Base-by-base conservation (phyloP, 805 yeast species). In the Candida germanica region DNA sequence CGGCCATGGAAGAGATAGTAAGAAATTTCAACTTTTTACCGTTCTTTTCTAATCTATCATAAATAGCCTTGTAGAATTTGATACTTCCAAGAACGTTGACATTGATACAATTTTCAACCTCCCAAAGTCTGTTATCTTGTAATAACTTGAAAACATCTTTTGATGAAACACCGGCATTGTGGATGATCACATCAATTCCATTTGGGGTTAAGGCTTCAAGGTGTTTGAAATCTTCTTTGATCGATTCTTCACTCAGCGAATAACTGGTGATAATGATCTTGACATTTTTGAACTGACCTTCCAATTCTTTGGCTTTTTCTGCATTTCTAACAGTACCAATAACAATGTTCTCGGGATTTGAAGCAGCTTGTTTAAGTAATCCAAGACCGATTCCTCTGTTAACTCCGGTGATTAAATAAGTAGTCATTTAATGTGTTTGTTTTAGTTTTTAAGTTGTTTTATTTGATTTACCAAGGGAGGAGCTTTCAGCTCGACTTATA, bases 321-420 rank as follows among this genome's bases (percentile, higher is more conserved):
- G 48, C 29, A 46, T 54, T 15, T 26, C 56, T 29, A 9, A 45
- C 38, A 8, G 53, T 46, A 0, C 56, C 58, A 26, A 58, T 40
- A 11, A 60, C 57, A 3, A 30, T 18, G 30, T 46, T 51, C 10
- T 42, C 26, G 19, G 51, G 32, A 5, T 47, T 38, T 7, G 38
- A 35, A 25, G 51, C 42, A n/a, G 63, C 37, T 26, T 47, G 43
- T 26, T 53, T 51, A 5, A 49, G 54, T 9, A 66, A 45, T 1
- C 53, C 52, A 12, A 54, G 51, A 5, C 74, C 73, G 25, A 67
- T 59, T 4, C 73, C 72, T 33, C 69, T 52, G 10, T 66, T 62
- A 14, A 64, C 71, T 6, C 74, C 74, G 1, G 68, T 58, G n/a
- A 68, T 46, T 4, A 68, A 47, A 45, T 63, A 63, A 11, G 34